Base-by-base conservation (phyloP, 148 eudicot genomes). In the Dianthus caryophyllus region DNA sequence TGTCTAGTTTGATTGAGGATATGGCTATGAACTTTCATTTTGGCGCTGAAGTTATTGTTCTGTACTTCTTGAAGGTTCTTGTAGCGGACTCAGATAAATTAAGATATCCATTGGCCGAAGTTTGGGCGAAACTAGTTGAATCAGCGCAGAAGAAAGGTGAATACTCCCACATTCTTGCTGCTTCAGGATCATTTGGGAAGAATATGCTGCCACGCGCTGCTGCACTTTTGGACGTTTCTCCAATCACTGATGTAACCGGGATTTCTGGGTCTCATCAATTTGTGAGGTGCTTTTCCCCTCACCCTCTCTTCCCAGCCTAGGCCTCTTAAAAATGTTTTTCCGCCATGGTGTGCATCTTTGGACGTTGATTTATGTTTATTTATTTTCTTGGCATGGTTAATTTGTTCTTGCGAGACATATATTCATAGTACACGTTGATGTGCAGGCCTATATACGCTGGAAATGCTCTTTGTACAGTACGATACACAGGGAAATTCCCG, bases 381-480 rank as follows among this genome's bases (percentile, higher is more conserved):
- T n/a, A n/a, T n/a, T n/a, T n/a, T n/a, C n/a, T n/a, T n/a, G n/a
- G n/a, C n/a, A n/a, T n/a, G n/a, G n/a, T n/a, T n/a, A 36, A 44
- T 15, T 54, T 25, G 22, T 36, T 49, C n/a, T n/a, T n/a, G n/a
- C n/a, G n/a, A n/a, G n/a, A n/a, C n/a, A n/a, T n/a, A n/a, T n/a
- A n/a, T n/a, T n/a, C n/a, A n/a, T n/a, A n/a, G 27, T 63, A 24
- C 65, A 65, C 52, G 68, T 72, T 64, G 44, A 21, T 74, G 29
- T 82, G 65, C 87, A 93, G 98, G 87, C 98, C 98, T 70, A 84
- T 93, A 33, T 93, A 89, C 85, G 98, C 98, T 55, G 98, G 98
- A 54, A 93, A 93, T 83, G 98, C 98, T 77, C 91, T 93, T 56
- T 84, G 86, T 75, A 80, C 94, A 24, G 88, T 93, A 48, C 80